phyloP scores from a whole-genome alignment of 176 grass and related monocot genomes.

The Hsuehochloa calcarea region DNA sequence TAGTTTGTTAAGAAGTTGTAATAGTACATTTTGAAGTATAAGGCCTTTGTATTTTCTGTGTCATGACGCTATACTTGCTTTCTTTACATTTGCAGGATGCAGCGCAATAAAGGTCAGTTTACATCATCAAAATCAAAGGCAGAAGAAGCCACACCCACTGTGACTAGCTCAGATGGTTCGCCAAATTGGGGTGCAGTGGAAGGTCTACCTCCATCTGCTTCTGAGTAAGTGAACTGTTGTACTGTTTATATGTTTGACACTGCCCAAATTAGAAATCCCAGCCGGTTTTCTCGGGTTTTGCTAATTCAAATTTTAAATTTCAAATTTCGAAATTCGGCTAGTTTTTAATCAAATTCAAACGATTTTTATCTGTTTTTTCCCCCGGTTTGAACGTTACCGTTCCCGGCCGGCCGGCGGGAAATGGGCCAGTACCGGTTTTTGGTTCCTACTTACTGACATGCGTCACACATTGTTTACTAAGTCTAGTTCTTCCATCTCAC shows the following conservation, averaged over 20 bases:
- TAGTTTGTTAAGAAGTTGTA: background rate
- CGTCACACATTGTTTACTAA: background rate
- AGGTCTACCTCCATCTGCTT: constrained; percentile 71
- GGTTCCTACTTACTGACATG: background rate
- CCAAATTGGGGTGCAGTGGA: constrained; percentile 69
- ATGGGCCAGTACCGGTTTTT: no score
- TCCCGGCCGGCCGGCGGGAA: no score
- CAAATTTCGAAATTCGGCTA: no score
- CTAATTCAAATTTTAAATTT: no score
- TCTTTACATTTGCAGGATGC: constrained; percentile 64
- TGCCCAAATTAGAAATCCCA: no score
- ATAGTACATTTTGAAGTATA: background rate
- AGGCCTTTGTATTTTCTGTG: background rate
- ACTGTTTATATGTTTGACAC: constrained; percentile 11
- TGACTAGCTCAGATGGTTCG: constrained; percentile 49
- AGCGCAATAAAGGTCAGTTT: constrained; percentile 91
- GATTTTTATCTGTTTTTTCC: no score
- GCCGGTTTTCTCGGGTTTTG: no score
- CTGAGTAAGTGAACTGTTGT: constrained; percentile 57
- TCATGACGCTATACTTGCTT: background rate
- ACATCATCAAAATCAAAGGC: constrained; percentile 85
- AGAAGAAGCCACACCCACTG: constrained; percentile 43
- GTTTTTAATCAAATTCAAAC: no score
- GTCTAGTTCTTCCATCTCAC: background rate
- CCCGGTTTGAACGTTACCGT: no score